Evolutionary conservation across 306 rosid genomes (phyloP), one percentile per base, ranked within the genome.

Genomic region (Alnus glutinosa): DNA sequence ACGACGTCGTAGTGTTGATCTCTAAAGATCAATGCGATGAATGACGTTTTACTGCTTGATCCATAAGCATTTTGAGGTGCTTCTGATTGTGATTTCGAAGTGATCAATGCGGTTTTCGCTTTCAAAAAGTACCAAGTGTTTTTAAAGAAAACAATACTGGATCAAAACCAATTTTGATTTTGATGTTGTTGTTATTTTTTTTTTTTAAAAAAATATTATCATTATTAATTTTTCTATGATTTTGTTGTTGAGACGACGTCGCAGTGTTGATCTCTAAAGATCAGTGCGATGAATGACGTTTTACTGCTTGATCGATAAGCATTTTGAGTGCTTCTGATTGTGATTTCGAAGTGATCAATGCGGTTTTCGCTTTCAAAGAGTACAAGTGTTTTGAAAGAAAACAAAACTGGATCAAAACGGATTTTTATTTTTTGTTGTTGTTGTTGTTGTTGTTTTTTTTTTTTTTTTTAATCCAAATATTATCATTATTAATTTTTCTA

Each of bases 1-100:
- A 74, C 50, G 49, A 70, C 32, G 52, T 48, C 66, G 37, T 19
- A 34, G 52, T 51, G 62, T 62, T 50, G 87, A 86, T 74, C 74
- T 55, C 11, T 39, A 10, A 15, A 46, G 46, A 44, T 23, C 32
- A 49, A 52, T 72, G 32, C 72, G 72, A 42, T 15, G 16, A 39
- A 76, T 19, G 50, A 73, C 57, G 10, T 12, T 7, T 46, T 46
- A 9, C 19, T 37, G 77, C 77, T 75, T 62, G 71, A 81, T 79
- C 73, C n/a, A 37, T 46, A n/a, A 67, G 67, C 68, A 62, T 32
- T 67, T 63, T 12, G 11, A 4, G 37, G n/a, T 52, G 18, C 1
- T 16, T 63, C 47, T 79, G 62, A 23, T 23, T 46, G 49, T 36
- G 44, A 12, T 59, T 19, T 28, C 19, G 1, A 62, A 11, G 66